These are phyloP conservation scores for Diplodia corticola DNA, from an alignment of 2,329 filamentous ascomycete genomes.

Conservation along the genomic window DNA sequence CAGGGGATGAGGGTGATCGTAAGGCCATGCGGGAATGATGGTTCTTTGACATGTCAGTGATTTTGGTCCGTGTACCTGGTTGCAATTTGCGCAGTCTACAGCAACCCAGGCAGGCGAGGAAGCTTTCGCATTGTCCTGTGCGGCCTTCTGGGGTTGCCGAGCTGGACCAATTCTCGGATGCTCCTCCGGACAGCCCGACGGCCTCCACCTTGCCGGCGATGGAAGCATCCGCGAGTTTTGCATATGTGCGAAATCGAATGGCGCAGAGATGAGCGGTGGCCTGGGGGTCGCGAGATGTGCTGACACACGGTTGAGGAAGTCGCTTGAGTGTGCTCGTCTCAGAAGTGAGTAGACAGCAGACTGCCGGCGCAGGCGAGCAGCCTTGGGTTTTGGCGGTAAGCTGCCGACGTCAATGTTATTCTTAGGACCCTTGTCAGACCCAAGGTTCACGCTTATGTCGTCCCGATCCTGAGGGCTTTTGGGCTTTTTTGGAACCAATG, in stretches of 20 bases:
- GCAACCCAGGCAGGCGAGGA: constrained; percentile 10
- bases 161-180: neutral
- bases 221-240: neutral
- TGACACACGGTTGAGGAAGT: constrained; percentile 8
- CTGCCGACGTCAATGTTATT: neutral
- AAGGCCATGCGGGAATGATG: constrained; percentile 3
- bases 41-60: neutral
- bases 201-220: neutral
- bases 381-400: neutral
- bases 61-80: neutral
- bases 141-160: neutral
- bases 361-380: constrained; percentile 9
- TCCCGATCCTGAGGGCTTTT: neutral
- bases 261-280: neutral
- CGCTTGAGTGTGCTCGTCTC: constrained; percentile 9
- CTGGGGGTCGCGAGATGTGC: neutral
- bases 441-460: neutral
- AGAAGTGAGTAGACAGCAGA: constrained; percentile 12
- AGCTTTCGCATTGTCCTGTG: neutral
- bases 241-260: constrained; percentile 7
- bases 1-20: constrained; percentile 16
- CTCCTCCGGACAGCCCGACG: neutral
- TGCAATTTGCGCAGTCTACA: constrained; percentile 11
- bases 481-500: neutral
- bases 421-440: neutral